Base-by-base conservation (phyloP, 108 stramenopile genomes). In the Cyclotella kingstonii region DNA sequence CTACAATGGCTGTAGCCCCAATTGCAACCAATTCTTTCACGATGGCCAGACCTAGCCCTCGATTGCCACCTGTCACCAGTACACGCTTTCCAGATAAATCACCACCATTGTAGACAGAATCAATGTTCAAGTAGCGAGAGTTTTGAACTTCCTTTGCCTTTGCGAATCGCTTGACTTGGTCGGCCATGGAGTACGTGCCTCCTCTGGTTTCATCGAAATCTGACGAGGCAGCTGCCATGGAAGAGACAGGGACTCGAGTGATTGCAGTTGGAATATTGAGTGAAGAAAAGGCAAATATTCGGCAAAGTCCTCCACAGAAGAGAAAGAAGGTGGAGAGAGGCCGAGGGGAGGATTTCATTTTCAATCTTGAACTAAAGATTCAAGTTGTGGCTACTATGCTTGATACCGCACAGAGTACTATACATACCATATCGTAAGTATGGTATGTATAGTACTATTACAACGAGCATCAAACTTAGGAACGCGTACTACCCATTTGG, bases 31-130 rank as follows among this genome's bases (percentile, higher is more conserved):
- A 54, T 65, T 91, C 84, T 45, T 89, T 84, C 23, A 84, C 83
- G 45, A 94, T 80, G 49, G 77, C 93, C 15, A 87, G 66, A 9
- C 95, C 95, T 17, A 96, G 65, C 0, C 93, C 93, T 12, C 93
- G 84, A 49, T 91, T 93, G 22, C 91, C 95, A 15, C 93, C 95
- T 3, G 91, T 89, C 42, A 96, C 88, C 19, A 93, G 47, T 14
- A 94, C 86, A 19, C 85, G 79, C 62, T 90, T 89, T 33, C 88
- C 88, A 14, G 70, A 62, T 15, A 89, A 47, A 19, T 81, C 81
- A 5, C 71, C 61, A 11, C 81, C 81, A 45, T 88, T 75, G 55
- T 81, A 90, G 34, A 88, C 78, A 30, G 45, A 70, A 25, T 72
- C 62, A 45, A 93, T 93, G 55, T 93, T 79, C 48, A 89, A 71